Conservation (phyloP, 768 basidiomycete genomes). For the Sarcomyxa edulis region DNA sequence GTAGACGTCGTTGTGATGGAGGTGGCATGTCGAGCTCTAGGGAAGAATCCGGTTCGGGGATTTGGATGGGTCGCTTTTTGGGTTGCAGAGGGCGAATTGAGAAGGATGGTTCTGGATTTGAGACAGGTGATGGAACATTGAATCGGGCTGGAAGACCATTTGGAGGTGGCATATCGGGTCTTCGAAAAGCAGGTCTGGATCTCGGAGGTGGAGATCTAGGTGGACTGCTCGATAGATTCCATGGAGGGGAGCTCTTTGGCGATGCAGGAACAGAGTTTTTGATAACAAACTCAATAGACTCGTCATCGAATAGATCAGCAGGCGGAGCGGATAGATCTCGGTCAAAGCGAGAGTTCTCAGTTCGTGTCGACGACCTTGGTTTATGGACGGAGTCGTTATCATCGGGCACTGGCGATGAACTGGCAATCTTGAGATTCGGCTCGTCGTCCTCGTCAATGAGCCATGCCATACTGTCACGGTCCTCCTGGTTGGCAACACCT, state of each 20-base stretch:
- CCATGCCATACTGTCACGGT: constrained; percentile 49
- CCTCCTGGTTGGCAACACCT: not conserved
- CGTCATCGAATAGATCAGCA: constrained; percentile 17
- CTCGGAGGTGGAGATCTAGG: constrained; percentile 3
- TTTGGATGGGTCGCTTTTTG: constrained; percentile 17
- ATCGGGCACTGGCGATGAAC: constrained; percentile 38
- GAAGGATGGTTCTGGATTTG: constrained; percentile 35
- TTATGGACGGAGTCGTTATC: constrained; percentile 3
- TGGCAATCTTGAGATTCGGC: constrained; percentile 43
- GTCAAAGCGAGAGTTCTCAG: not conserved
- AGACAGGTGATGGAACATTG: constrained; percentile 4
- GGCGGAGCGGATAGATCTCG: constrained; percentile 2
- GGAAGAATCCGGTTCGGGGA: constrained; percentile 17
- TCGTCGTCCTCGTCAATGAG: constrained; percentile 63
- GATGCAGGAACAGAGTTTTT: not conserved
- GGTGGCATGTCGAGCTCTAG: constrained; percentile 26
- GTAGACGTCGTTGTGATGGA: constrained; percentile 31
- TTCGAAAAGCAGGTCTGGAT: not conserved
- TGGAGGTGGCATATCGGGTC: constrained; percentile 26
- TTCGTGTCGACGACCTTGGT: not conserved
- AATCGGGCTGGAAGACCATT: constrained; percentile 20
- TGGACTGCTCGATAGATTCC: constrained; percentile 5
- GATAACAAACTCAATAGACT: constrained; percentile 12
- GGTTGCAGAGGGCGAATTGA: constrained; percentile 32
- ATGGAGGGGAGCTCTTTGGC: constrained; percentile 4